Evolutionary conservation across 768 basidiomycete genomes (phyloP), one percentile per base, ranked within the genome.

Genomic region (Strobilomyces confusus): DNA sequence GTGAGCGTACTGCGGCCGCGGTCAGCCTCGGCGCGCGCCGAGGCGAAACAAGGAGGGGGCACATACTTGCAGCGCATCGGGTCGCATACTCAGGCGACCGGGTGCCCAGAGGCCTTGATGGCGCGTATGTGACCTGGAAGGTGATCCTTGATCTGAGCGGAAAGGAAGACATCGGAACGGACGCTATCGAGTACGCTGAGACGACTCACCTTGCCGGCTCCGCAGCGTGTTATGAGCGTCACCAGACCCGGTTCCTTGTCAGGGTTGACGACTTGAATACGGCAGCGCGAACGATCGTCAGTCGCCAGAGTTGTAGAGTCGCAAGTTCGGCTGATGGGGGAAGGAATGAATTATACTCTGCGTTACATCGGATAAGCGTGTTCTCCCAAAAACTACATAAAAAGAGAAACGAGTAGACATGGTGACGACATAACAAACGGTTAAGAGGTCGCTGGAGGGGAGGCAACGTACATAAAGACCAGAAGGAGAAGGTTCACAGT

Each of bases 31-130:
- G 46, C 49, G 33, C 33, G 47, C n/a, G 44, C n/a, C 26, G 45
- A 38, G 42, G 30, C 40, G 17, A 17, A 4, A 15, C 30, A 48
- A 44, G 55, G 32, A 43, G n/a, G n/a, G n/a, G n/a, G n/a, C n/a
- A 78, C 89, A 61, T 64, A 93, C 92, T 98, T 97, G 74, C 95
- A 95, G 62, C 98, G 95, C 95, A 98, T 98, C 3, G 95, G 94
- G 71, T 98, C 97, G 64, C 91, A 95, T 45, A 95, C 80, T 92
- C 95, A 98, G 9, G 86, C 82, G 3, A 97, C 94, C 1, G 89
- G 89, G 65, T 98, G 94, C 0, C 80, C 82, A 2, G 92, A 86
- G 46, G 72, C 57, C 64, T 89, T 84, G 15, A 99, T 95, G 9
- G 84, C 86, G 12, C 69, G 67, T 66, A 99, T 95, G 67, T 98